These are phyloP conservation scores for Neurospora tetrasperma DNA, from an alignment of 495 filamentous ascomycete genomes.

Conservation along the genomic window DNA sequence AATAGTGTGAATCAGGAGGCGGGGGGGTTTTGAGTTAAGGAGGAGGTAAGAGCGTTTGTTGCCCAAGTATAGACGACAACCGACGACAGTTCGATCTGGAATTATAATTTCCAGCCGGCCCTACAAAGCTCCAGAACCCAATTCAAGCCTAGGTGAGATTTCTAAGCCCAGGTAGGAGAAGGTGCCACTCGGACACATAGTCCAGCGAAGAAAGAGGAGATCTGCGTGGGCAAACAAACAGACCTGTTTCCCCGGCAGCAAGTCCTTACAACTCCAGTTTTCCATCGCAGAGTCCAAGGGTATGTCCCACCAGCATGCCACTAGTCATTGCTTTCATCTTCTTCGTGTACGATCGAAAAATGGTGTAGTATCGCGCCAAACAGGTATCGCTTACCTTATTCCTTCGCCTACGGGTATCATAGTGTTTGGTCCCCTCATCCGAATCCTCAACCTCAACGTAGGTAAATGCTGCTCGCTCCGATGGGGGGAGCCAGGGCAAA, in stretches of 20 bases:
- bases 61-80: neutral
- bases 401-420: conserved; percentile 4
- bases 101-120: neutral
- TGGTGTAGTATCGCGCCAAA: neutral
- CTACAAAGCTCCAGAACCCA: neutral
- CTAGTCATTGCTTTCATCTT: neutral
- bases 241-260: neutral
- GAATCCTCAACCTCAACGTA: conserved; percentile 12
- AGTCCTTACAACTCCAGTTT: neutral
- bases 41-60: neutral
- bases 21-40: neutral
- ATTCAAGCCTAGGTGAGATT: neutral
- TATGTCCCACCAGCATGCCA: neutral
- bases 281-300: neutral
- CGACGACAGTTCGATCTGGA: neutral
- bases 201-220: neutral
- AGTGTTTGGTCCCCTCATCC: neutral
- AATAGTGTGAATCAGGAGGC: neutral
- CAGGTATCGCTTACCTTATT: conserved; percentile 13
- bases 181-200: neutral
- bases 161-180: neutral
- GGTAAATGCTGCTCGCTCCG: conserved; percentile 6
- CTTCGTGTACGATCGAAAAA: neutral
- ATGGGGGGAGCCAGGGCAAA: conserved; percentile 11
- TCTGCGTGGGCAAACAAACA: neutral